Evolutionary conservation across 495 filamentous ascomycete species (phyloP).

Genomic region (Penicillium taxi): DNA sequence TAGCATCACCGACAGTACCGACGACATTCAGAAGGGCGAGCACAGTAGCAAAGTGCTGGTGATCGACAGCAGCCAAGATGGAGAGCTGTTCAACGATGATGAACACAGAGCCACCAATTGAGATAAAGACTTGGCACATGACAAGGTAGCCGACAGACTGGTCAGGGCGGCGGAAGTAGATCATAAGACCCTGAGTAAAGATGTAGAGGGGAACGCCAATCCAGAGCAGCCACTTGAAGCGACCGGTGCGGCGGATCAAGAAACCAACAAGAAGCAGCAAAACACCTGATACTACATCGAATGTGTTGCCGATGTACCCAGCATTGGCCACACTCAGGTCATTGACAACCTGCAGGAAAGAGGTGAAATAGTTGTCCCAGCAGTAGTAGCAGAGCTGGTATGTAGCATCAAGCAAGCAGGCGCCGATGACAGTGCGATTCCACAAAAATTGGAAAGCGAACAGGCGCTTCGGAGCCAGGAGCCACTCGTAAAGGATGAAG

Average conservation of each 20-base stretch:
- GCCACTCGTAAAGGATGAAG: slow-evolving; percentile 50
- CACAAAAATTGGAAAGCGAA: slow-evolving; percentile 46
- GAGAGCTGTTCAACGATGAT: slow-evolving; percentile 58
- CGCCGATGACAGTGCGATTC: slow-evolving; percentile 55
- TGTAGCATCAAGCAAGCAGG: slow-evolving; percentile 44
- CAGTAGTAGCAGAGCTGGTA: slow-evolving; percentile 48
- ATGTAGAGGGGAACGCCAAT: slow-evolving; percentile 52
- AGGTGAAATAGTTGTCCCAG: slow-evolving; percentile 46
- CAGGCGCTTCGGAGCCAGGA: slow-evolving; percentile 43
- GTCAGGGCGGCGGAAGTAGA: slow-evolving; percentile 52
- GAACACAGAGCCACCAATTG: slow-evolving; percentile 49
- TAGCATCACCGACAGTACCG: slow-evolving; percentile 52
- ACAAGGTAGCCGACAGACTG: slow-evolving; percentile 53
- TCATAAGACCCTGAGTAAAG: slow-evolving; percentile 51
- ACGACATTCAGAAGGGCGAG: slow-evolving; percentile 56
- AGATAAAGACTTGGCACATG: slow-evolving; percentile 67
- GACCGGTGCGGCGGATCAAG: slow-evolving; percentile 44
- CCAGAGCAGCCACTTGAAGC: slow-evolving; percentile 46
- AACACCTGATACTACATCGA: slow-evolving; percentile 42
- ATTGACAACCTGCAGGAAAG: slow-evolving; percentile 68
- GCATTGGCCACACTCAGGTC: slow-evolving; percentile 47
- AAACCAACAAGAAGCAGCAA: slow-evolving; percentile 39
- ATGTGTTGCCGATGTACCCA: slow-evolving; percentile 43
- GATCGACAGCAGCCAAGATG: slow-evolving; percentile 53
- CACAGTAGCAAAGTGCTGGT: slow-evolving; percentile 57